Percentiles rank a stretch among this genome's conserved stretches.
These are phyloP conservation scores for Moringa oleifera DNA, from an alignment of 345 rosid species.

Conservation along the genomic window DNA sequence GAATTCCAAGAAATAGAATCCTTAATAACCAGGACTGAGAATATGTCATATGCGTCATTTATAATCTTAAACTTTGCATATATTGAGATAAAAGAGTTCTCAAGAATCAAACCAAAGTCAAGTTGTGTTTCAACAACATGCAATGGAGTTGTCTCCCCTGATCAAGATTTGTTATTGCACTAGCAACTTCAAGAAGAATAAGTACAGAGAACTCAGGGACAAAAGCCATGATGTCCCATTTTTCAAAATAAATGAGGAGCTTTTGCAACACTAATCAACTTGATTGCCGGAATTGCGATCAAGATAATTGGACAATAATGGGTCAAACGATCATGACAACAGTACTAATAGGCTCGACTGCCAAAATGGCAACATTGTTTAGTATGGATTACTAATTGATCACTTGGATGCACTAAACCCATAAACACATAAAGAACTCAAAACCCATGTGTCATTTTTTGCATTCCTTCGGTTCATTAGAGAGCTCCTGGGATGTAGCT, in stretches of 20 bases:
- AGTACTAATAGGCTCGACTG: too few species aligned
- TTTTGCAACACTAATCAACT: too few species aligned
- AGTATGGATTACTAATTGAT: too few species aligned
- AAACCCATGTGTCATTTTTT: too few species aligned
- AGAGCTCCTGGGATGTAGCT: too few species aligned
- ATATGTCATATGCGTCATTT: conserved; percentile 31
- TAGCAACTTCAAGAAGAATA: conserved; percentile 54
- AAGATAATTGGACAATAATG: too few species aligned
- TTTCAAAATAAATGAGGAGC: conserved; percentile 31
- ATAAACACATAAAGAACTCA: too few species aligned
- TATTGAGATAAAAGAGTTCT: conserved; percentile 49
- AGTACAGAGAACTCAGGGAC: conserved; percentile 31
- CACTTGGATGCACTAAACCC: too few species aligned
- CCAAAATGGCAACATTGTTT: too few species aligned
- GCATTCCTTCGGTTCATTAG: too few species aligned
- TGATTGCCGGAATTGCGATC: too few species aligned
- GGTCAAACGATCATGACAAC: too few species aligned
- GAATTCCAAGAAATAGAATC: conserved; percentile 57
- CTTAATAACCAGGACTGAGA: conserved; percentile 30
- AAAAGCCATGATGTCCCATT: conserved; percentile 33
- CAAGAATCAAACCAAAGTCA: conserved; percentile 29
- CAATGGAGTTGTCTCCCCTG: conserved; percentile 57
- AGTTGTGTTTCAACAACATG: conserved; percentile 33
- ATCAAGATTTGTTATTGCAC: conserved; percentile 59
- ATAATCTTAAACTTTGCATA: conserved; percentile 52